Evolutionary conservation across 805 yeast genomes (phyloP).

Genomic region (Yamadazyma akitaensis): DNA sequence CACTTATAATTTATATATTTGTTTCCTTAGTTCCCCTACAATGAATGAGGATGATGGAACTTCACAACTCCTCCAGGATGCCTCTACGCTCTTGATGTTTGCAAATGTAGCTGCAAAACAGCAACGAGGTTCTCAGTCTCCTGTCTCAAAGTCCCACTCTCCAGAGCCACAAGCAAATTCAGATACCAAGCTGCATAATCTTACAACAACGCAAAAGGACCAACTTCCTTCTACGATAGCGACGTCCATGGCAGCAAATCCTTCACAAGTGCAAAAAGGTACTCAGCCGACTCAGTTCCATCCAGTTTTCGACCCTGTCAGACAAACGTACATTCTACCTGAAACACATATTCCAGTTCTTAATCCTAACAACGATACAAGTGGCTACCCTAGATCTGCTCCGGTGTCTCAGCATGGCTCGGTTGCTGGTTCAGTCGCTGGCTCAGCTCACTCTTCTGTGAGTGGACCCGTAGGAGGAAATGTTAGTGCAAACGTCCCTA

Average conservation of each 20-base stretch:
- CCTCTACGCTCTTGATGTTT: slow-evolving; percentile 59
- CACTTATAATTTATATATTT: neutral
- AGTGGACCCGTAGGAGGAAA: neutral
- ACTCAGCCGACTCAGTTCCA: neutral
- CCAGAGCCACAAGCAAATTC: neutral
- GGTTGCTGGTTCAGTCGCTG: neutral
- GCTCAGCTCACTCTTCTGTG: slow-evolving; percentile 4
- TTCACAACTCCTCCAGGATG: slow-evolving; percentile 52
- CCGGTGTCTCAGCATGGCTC: slow-evolving; percentile 8
- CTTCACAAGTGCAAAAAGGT: neutral
- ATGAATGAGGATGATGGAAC: slow-evolving; percentile 20
- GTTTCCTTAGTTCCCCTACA: neutral
- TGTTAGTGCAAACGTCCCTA: neutral
- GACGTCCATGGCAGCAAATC: too few relatives aligned
- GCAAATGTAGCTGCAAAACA: slow-evolving; percentile 52
- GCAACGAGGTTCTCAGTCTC: slow-evolving; percentile 1
- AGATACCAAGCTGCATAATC: neutral
- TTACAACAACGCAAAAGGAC: too few relatives aligned
- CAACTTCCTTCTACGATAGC: too few relatives aligned
- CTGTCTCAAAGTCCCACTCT: slow-evolving; percentile 1
- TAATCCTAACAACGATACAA: neutral
- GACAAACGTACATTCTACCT: slow-evolving; percentile 3
- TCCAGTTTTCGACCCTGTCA: slow-evolving; percentile 6
- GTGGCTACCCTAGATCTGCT: slow-evolving; percentile 6
- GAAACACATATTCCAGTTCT: neutral